Evolutionary conservation across 768 basidiomycete species (phyloP).

Genomic region (Lactarius hengduanensis): DNA sequence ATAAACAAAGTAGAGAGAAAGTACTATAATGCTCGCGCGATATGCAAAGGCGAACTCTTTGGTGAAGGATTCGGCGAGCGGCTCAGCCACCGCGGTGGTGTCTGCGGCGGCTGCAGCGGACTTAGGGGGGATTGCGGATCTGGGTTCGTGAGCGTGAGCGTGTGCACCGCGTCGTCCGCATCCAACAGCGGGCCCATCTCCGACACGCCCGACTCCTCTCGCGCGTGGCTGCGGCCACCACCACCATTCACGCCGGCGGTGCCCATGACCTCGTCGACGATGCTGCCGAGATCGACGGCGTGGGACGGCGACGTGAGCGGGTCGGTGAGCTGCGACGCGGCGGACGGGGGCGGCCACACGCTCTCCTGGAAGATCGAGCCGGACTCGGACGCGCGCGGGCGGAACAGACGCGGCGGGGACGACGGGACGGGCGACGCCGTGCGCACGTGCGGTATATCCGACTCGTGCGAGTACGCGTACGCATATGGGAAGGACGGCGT

Average conservation of each 20-base stretch:
- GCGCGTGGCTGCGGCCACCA: background rate
- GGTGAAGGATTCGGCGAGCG: slow-evolving; percentile 18
- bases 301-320: slow-evolving; percentile 18
- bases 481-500: background rate
- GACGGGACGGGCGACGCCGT: background rate
- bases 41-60: slow-evolving; percentile 6
- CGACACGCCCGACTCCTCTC: background rate
- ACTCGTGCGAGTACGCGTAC: background rate
- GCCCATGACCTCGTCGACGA: slow-evolving; percentile 27
- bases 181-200: background rate
- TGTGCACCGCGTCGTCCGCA: slow-evolving; percentile 1
- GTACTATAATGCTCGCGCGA: background rate
- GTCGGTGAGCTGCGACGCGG: slow-evolving; percentile 17
- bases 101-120: background rate
- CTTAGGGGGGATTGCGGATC: background rate
- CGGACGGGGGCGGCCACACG: slow-evolving; percentile 27
- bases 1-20: too few relatives aligned
- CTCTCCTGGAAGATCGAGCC: slow-evolving; percentile 29
- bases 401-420: slow-evolving; percentile 20
- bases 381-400: slow-evolving; percentile 22
- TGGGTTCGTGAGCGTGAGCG: slow-evolving; percentile 14
- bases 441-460: background rate
- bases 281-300: slow-evolving; percentile 16
- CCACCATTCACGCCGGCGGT: too few relatives aligned
- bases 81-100: slow-evolving; percentile 10